A percentile compares a stretch with the other conserved stretches of the same genome.
Evolutionary conservation across 2,329 filamentous ascomycete genomes (phyloP).

Genomic region (Aspergillus nomiae): DNA sequence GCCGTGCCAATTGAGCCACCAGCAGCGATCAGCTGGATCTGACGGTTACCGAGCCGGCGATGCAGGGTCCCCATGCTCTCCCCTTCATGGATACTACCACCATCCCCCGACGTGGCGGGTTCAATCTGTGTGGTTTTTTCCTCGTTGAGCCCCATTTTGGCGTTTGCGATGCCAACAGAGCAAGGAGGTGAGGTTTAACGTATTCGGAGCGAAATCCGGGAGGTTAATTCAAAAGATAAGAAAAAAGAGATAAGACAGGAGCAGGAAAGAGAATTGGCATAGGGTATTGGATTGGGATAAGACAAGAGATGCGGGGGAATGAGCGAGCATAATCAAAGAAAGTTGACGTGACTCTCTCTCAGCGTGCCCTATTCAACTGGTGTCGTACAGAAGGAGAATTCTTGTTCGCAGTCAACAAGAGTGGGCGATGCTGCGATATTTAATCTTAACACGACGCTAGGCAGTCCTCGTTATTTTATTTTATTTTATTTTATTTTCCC

Average conservation of each 20-base stretch:
- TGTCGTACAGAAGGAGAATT: not conserved
- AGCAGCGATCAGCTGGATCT: slow-evolving; percentile 38
- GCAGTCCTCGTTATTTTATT: not conserved
- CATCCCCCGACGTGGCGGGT: not conserved
- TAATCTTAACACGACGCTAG: not conserved
- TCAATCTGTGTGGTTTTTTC: not conserved
- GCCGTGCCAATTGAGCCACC: slow-evolving; percentile 44
- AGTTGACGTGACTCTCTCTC: not conserved
- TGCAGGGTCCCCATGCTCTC: slow-evolving; percentile 11
- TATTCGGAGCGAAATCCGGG: not conserved
- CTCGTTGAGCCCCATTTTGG: slow-evolving; percentile 3
- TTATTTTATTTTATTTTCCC: not conserved
- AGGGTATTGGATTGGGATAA: not conserved
- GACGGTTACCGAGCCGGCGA: slow-evolving; percentile 18
- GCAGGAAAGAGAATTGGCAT: not conserved
- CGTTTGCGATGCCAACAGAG: too few species aligned
- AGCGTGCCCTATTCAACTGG: not conserved
- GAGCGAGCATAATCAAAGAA: not conserved
- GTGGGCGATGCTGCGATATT: not conserved
- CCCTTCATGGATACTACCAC: not conserved
- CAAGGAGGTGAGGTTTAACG: not conserved
- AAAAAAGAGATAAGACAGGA: not conserved
- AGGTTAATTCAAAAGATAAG: not conserved
- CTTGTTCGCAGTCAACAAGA: not conserved
- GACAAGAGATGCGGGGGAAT: not conserved